Percentiles rank a stretch among this genome's conserved stretches.
These are phyloP conservation scores for Laburnicola sp. DNA, from an alignment of 2,329 filamentous ascomycete genomes.

Conservation along the genomic window DNA sequence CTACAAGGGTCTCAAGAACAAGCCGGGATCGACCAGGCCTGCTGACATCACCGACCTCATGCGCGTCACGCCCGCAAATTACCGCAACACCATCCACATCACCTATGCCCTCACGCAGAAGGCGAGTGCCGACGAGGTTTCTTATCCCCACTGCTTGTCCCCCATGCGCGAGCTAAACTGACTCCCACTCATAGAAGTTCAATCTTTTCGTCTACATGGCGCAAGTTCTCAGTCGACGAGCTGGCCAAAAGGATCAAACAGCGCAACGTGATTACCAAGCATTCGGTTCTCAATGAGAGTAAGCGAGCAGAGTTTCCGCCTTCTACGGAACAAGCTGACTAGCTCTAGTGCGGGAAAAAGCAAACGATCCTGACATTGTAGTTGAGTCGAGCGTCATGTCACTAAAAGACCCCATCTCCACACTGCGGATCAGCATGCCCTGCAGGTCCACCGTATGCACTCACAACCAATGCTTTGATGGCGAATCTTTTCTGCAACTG, in stretches of 20 bases:
- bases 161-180: conserved; percentile 13
- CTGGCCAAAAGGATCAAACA: conserved; percentile 69
- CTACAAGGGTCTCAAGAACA: conserved; percentile 91
- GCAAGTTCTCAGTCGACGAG: conserved; percentile 69
- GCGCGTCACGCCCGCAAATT: conserved; percentile 66
- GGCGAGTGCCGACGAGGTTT: conserved; percentile 56
- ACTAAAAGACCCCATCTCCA: conserved; percentile 89
- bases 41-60: conserved; percentile 84
- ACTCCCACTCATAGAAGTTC: conserved; percentile 42
- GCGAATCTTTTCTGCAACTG: conserved; percentile 84
- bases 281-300: conserved; percentile 83
- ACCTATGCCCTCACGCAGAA: conserved; percentile 92
- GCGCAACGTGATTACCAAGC: conserved; percentile 74
- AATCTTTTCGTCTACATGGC: conserved; percentile 73
- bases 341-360: conserved; percentile 71
- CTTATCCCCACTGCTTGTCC: conserved; percentile 15
- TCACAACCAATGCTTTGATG: conserved; percentile 95
- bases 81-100: conserved; percentile 77
- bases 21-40: conserved; percentile 89
- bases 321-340: conserved; percentile 10
- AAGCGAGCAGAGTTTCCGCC: conserved; percentile 38
- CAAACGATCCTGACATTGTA: conserved; percentile 85
- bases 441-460: conserved; percentile 78
- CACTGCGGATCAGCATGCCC: conserved; percentile 76
- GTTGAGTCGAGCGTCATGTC: conserved; percentile 87